These are phyloP conservation scores for Botrytis galanthina DNA, from an alignment of 2,329 filamentous ascomycete species.

Conservation along the genomic window DNA sequence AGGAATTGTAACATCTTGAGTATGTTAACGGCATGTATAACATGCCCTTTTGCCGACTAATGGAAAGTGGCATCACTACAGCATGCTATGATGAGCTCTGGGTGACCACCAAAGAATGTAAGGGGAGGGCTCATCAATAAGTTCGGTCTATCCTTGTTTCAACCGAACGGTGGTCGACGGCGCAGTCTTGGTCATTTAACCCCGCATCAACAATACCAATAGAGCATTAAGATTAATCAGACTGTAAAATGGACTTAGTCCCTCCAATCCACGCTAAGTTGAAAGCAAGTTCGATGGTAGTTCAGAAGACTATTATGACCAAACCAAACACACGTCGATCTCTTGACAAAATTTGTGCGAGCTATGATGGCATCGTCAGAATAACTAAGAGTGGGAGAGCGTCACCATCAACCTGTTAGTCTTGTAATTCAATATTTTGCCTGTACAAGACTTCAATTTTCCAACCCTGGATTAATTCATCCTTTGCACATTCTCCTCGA, in stretches of 20 bases:
- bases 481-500: neutral
- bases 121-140: neutral
- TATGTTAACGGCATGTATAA: neutral
- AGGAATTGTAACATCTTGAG: neutral
- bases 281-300: neutral
- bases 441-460: neutral
- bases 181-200: neutral
- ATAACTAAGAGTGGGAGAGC: neutral
- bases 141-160: neutral
- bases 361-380: neutral
- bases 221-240: neutral
- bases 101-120: neutral
- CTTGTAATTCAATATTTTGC: neutral
- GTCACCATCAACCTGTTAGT: neutral
- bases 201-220: neutral
- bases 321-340: neutral
- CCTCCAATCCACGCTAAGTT: neutral
- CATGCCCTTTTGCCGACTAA: neutral
- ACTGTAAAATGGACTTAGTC: neutral
- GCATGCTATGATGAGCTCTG: neutral
- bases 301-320: neutral
- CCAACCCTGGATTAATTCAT: neutral
- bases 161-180: neutral
- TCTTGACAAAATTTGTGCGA: neutral
- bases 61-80: neutral